Base-by-base conservation (phyloP, 345 rosid species). In the Clausena lansium region DNA sequence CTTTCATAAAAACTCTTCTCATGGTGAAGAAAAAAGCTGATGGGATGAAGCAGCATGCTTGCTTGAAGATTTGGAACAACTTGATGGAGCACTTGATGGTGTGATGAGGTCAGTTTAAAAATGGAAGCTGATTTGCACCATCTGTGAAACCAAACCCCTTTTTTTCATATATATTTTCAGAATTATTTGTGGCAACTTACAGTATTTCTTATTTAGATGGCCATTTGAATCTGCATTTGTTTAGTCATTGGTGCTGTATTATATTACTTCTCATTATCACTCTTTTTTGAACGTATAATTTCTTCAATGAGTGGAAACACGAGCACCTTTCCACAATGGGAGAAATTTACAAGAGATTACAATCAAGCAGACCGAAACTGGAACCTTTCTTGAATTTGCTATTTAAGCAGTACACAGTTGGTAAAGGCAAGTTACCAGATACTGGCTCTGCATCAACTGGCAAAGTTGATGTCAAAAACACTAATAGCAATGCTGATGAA, bases 261-360 rank as follows among this genome's bases (percentile, higher is more conserved):
- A 3, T 45, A 0, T 45, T 45, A 45, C 17, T 13, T 2, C 50
- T 17, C 10, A 45, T 3, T 1, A 45, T 45, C 50, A 45, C 50
- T 45, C 50, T 11, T 17, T 52, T 50, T 52, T 52, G 5, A 2
- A 17, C 6, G 7, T 5, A 52, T 17, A 52, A 14, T 52, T 52
- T 17, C 36, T 54, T 35, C 80, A 83, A 81, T 15, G 79, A 73
- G 14, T 22, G 7, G 66, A 25, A 85, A 25, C 38, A 24, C 20
- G 80, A 35, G 41, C 62, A 32, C 9, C 65, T 71, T 45, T 25
- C 81, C 25, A 38, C n/a, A 30, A 25, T 81, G 2, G 54, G n/a
- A 70, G 83, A 77, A 70, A 78, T 79, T 57, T n/a, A 60, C 36
- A 62, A 45, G 70, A 74, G 73, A 73, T 7, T 81, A 57, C 78